A percentile compares a stretch with the other conserved stretches of the same genome.
Evolutionary conservation across 78 protist species (phyloP).

Genomic region (Bigelowiella natans): DNA sequence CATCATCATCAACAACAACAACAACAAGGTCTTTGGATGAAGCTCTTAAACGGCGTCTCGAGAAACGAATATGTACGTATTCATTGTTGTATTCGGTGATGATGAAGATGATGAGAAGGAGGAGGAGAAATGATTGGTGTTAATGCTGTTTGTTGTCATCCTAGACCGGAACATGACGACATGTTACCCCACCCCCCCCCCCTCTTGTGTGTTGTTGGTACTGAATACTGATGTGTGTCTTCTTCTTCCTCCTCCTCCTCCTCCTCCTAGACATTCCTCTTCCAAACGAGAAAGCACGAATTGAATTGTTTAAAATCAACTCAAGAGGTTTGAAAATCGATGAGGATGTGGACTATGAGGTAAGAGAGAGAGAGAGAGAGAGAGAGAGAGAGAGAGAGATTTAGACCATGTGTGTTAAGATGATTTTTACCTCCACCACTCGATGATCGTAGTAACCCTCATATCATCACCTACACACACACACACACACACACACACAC

Average conservation of each 20-base stretch:
- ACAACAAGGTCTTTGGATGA: not conserved
- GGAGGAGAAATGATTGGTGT: too few species aligned
- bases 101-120: too few species aligned
- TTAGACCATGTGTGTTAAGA: too few species aligned
- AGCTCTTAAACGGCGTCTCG: not conserved
- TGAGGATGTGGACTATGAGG: not conserved
- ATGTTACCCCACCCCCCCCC: not conserved
- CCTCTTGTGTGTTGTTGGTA: not conserved
- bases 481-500: not conserved
- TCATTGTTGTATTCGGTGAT: not conserved
- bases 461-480: not conserved
- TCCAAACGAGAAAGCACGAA: not conserved
- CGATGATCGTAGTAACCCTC: too few species aligned
- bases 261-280: not conserved
- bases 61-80: not conserved
- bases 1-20: too few species aligned
- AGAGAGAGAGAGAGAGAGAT: not conserved
- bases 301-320: not conserved
- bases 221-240: not conserved
- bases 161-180: too few species aligned
- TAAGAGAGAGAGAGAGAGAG: not conserved
- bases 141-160: too few species aligned
- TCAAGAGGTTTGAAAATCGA: not conserved
- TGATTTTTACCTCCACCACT: too few species aligned
- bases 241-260: not conserved